Conservation (phyloP, 2,329 filamentous ascomycete species). For the Beauveria asiatica region DNA sequence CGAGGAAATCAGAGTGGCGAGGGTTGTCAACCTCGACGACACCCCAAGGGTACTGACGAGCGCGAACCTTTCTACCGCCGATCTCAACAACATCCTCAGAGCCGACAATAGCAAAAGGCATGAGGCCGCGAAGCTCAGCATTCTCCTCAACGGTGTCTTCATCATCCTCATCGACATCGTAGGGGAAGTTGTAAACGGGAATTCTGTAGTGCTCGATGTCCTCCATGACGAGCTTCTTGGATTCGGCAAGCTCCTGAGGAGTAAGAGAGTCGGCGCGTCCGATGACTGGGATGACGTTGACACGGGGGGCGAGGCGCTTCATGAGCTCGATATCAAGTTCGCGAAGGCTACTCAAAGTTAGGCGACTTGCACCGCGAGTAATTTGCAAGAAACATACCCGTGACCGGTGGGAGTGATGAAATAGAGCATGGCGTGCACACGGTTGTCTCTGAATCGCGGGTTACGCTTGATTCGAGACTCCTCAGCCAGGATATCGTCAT, state of each 20-base stretch:
- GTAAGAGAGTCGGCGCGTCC: constrained; percentile 97
- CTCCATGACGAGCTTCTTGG: constrained; percentile 99
- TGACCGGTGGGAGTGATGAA: constrained; percentile 98
- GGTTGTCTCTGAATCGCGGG: constrained; percentile 97
- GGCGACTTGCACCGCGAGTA: neutral
- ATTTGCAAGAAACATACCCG: constrained; percentile 49
- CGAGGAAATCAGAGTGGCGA: constrained; percentile 95
- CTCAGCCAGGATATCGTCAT: constrained; percentile 97
- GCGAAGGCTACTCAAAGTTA: constrained; percentile 57
- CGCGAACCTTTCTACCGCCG: constrained; percentile 82
- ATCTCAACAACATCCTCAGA: constrained; percentile 95
- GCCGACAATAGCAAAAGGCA: constrained; percentile 98
- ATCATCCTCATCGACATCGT: constrained; percentile 98
- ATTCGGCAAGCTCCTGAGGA: constrained; percentile 91
- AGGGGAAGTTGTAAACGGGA: constrained; percentile 99
- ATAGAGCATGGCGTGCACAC: constrained; percentile 95
- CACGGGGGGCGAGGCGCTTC: constrained; percentile 95
- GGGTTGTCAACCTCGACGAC: constrained; percentile 99
- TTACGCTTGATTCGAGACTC: constrained; percentile 99
- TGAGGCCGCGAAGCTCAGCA: constrained; percentile 89
- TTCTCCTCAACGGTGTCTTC: constrained; percentile 99
- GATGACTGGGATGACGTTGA: constrained; percentile 98
- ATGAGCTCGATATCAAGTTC: constrained; percentile 99
- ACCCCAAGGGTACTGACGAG: constrained; percentile 97
- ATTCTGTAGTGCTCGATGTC: constrained; percentile 99